Conservation (phyloP, 208 protist genomes). For the Wallacemonas rigidus region DNA sequence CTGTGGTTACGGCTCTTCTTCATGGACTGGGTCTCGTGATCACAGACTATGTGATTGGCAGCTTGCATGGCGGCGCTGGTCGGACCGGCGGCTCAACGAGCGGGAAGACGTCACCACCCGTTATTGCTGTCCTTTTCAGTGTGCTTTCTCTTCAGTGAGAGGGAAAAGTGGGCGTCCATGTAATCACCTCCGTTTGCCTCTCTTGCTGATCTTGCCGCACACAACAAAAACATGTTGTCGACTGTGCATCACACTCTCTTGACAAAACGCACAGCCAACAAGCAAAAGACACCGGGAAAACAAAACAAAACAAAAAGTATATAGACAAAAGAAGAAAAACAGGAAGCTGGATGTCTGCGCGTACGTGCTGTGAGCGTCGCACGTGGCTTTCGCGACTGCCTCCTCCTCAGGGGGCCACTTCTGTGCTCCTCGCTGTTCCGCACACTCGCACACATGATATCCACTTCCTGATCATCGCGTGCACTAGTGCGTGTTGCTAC, state of each 20-base stretch:
- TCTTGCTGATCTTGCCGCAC: not conserved
- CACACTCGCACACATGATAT: not conserved
- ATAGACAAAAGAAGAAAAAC: no score
- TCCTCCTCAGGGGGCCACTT: no score
- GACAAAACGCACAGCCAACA: not conserved
- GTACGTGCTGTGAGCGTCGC: no score
- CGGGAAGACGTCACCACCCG: not conserved
- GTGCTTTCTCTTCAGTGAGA: slow-evolving; percentile 10
- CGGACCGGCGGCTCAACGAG: not conserved
- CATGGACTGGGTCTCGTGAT: slow-evolving; percentile 11
- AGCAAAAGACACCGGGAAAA: not conserved
- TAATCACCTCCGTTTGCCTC: not conserved
- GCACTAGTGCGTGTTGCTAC: no score
- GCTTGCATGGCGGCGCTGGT: not conserved
- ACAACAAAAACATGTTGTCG: not conserved
- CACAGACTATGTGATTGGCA: not conserved
- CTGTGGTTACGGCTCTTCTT: not conserved
- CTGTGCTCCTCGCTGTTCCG: not conserved
- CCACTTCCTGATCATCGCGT: not conserved
- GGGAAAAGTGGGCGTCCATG: not conserved
- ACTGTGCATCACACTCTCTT: not conserved
- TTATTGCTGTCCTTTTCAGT: slow-evolving; percentile 16
- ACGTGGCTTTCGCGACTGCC: no score
- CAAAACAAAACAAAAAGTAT: not conserved
- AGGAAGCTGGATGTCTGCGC: no score